These are phyloP conservation scores for Camellia granthamiana DNA, from an alignment of 148 eudicot genomes.

Conservation along the genomic window DNA sequence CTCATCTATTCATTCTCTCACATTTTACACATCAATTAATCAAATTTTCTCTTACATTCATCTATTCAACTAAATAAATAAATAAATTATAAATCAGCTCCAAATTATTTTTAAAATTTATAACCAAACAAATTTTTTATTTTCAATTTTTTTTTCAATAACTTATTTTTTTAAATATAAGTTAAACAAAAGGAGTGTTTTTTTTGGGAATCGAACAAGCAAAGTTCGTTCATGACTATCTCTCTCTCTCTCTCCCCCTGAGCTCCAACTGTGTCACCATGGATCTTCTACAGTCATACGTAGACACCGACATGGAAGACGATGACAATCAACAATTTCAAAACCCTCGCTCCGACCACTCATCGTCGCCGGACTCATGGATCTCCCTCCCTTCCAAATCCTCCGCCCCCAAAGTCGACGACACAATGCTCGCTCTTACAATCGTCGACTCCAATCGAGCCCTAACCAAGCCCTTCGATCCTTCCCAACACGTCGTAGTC, in stretches of 20 bases:
- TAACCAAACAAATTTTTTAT: too few relatives aligned
- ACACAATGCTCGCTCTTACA: conserved; percentile 72
- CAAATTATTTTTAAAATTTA: too few relatives aligned
- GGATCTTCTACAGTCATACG: conserved; percentile 16
- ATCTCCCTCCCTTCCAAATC: conserved; percentile 62
- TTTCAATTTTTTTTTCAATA: too few relatives aligned
- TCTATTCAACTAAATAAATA: too few relatives aligned
- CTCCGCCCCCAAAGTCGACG: conserved; percentile 77
- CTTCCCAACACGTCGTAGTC: conserved; percentile 62
- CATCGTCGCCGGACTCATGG: conserved; percentile 40
- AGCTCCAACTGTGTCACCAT: background rate
- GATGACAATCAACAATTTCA: background rate
- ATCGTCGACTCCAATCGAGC: conserved; percentile 28
- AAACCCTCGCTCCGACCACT: conserved; percentile 13
- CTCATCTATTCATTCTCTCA: too few relatives aligned
- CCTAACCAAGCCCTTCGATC: conserved; percentile 63
- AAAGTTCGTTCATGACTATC: too few relatives aligned
- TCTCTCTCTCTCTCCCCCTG: background rate
- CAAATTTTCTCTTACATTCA: too few relatives aligned
- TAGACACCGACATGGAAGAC: background rate
- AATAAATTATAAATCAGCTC: too few relatives aligned
- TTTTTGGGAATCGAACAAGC: too few relatives aligned
- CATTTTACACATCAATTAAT: too few relatives aligned
- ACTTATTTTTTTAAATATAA: too few relatives aligned
- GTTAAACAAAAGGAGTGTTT: too few relatives aligned